A percentile compares a stretch with the other conserved stretches of the same genome.
Conservation (phyloP, 202 grass and related monocot genomes). For the Musa balbisiana region DNA sequence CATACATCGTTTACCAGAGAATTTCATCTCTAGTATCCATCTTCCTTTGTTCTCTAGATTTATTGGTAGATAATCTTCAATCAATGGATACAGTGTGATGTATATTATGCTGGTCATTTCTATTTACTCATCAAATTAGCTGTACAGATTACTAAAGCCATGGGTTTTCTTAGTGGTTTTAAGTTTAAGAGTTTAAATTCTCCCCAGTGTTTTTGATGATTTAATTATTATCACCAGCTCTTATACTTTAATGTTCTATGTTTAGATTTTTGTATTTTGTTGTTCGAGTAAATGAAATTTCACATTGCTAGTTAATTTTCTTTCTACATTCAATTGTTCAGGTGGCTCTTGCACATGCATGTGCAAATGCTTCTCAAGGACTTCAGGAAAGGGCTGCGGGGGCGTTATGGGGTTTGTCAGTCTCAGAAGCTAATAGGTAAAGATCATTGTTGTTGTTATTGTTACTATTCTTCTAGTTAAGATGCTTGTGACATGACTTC, state of each 20-base stretch:
- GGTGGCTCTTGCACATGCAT: slow-evolving; percentile 82
- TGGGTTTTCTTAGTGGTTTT: background rate
- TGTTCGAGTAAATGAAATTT: background rate
- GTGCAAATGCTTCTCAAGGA: slow-evolving; percentile 89
- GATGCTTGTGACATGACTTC: background rate
- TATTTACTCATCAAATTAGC: too few relatives aligned
- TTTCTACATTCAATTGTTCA: slow-evolving; percentile 30
- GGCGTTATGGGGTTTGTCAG: slow-evolving; percentile 95
- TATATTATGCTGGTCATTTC: background rate
- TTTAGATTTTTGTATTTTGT: background rate
- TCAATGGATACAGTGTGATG: background rate
- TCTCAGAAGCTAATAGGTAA: slow-evolving; percentile 99
- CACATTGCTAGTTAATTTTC: background rate
- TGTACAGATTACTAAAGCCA: background rate
- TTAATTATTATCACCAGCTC: background rate
- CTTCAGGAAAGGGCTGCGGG: slow-evolving; percentile 99
- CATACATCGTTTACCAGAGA: background rate
- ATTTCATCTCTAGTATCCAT: background rate
- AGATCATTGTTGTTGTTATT: background rate
- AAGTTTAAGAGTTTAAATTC: background rate
- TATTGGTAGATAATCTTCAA: background rate
- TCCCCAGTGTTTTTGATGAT: background rate
- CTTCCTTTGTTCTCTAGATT: background rate
- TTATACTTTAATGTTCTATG: background rate
- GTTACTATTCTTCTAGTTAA: background rate